phyloP scores from a whole-genome alignment of 306 rosid species.

The Ochetophila trinervis region DNA sequence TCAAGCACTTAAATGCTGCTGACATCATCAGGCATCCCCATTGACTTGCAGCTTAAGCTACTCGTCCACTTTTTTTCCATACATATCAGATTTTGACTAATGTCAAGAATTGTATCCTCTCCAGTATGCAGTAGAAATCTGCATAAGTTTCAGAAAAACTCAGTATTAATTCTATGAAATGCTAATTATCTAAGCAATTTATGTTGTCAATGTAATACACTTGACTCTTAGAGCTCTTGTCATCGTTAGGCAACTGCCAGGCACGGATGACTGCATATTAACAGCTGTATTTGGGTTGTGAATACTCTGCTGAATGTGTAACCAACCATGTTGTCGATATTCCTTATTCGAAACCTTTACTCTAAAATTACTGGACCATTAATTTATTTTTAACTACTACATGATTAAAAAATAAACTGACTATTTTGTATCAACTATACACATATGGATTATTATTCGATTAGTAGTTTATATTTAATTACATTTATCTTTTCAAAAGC shows the following conservation, averaged over 20 bases:
- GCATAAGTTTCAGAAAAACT: slow-evolving; percentile 4
- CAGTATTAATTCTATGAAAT: background rate
- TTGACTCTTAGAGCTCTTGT: slow-evolving; percentile 53
- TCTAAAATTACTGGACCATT: slow-evolving; percentile 36
- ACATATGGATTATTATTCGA: too few relatives aligned
- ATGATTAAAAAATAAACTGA: too few relatives aligned
- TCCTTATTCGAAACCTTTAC: slow-evolving; percentile 57
- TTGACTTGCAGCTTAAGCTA: too few relatives aligned
- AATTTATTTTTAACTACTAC: too few relatives aligned
- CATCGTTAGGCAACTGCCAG: slow-evolving; percentile 73
- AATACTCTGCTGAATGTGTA: slow-evolving; percentile 78
- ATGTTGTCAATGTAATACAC: slow-evolving; percentile 28
- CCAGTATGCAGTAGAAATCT: slow-evolving; percentile 62
- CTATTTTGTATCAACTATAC: too few relatives aligned
- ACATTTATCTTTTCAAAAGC: too few relatives aligned
- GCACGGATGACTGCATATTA: slow-evolving; percentile 62
- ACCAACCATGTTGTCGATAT: slow-evolving; percentile 71
- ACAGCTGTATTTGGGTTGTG: slow-evolving; percentile 89
- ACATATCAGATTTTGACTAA: too few relatives aligned
- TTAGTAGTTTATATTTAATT: too few relatives aligned
- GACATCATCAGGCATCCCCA: too few relatives aligned
- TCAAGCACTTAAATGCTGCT: too few relatives aligned
- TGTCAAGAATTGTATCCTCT: slow-evolving; percentile 52
- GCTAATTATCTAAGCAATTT: background rate
- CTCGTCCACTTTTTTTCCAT: slow-evolving; percentile 41